Evolutionary conservation across 768 basidiomycete genomes (phyloP).

Genomic region (Dictyophora rubrovolvata): DNA sequence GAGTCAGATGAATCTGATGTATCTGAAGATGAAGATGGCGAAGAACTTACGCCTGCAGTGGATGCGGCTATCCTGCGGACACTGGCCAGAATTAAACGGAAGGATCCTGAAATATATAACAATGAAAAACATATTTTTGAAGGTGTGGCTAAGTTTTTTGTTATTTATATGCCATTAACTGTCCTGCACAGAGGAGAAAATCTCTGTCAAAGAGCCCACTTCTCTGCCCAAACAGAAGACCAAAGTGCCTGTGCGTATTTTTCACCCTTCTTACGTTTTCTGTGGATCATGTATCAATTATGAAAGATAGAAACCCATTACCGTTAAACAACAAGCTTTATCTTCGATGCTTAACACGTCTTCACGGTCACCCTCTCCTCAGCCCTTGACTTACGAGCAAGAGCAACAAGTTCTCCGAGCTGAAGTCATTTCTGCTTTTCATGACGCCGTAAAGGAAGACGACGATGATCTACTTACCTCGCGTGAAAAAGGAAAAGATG

Average conservation of each 20-base stretch:
- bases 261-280: background rate
- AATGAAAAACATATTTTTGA: slow-evolving; percentile 61
- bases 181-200: slow-evolving; percentile 49
- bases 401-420: slow-evolving; percentile 66
- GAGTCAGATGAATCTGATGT: slow-evolving; percentile 63
- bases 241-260: slow-evolving; percentile 41
- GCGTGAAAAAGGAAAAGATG: slow-evolving; percentile 69
- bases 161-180: background rate
- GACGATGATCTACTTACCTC: slow-evolving; percentile 63
- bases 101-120: slow-evolving; percentile 81
- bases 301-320: slow-evolving; percentile 50
- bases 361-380: slow-evolving; percentile 48
- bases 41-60: slow-evolving; percentile 85
- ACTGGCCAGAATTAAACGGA: slow-evolving; percentile 70
- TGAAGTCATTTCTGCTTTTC: slow-evolving; percentile 83
- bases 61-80: slow-evolving; percentile 93
- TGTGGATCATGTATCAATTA: background rate
- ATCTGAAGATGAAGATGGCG: slow-evolving; percentile 89
- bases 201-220: slow-evolving; percentile 31
- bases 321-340: slow-evolving; percentile 63
- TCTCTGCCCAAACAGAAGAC: slow-evolving; percentile 19
- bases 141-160: slow-evolving; percentile 35
- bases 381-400: slow-evolving; percentile 61
- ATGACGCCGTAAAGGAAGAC: slow-evolving; percentile 30
- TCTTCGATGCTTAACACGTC: slow-evolving; percentile 45